These are phyloP conservation scores for Yamadazyma aaseri DNA, from an alignment of 1,139 yeast species.

Conservation along the genomic window DNA sequence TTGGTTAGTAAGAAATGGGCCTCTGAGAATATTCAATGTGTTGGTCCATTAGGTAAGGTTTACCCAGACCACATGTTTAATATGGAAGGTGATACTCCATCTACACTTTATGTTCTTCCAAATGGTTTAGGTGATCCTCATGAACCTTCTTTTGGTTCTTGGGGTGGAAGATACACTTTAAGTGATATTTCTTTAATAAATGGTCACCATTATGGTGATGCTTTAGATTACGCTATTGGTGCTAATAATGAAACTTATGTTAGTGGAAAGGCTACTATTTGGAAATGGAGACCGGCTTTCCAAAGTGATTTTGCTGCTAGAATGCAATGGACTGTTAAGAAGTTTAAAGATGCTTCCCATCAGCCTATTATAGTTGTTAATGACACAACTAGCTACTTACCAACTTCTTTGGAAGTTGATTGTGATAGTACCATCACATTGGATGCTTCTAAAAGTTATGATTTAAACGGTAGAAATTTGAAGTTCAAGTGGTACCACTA, in stretches of 20 bases:
- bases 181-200: slow-evolving; percentile 16
- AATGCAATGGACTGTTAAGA: slow-evolving; percentile 25
- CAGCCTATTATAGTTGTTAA: slow-evolving; percentile 19
- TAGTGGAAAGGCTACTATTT: slow-evolving; percentile 22
- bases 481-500: slow-evolving; percentile 20
- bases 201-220: slow-evolving; percentile 19
- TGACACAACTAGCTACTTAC: slow-evolving; percentile 15
- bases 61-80: slow-evolving; percentile 19
- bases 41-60: slow-evolving; percentile 22
- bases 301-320: slow-evolving; percentile 24
- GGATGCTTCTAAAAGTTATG: slow-evolving; percentile 22
- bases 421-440: slow-evolving; percentile 13
- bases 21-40: slow-evolving; percentile 16
- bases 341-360: slow-evolving; percentile 15
- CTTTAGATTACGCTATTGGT: slow-evolving; percentile 20
- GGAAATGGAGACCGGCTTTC: slow-evolving; percentile 27
- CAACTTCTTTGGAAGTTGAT: slow-evolving; percentile 10
- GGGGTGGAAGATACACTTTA: slow-evolving; percentile 26
- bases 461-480: slow-evolving; percentile 16
- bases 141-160: slow-evolving; percentile 25
- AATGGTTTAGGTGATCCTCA: slow-evolving; percentile 23
- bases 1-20: slow-evolving; percentile 20
- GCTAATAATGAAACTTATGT: slow-evolving; percentile 13
- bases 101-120: slow-evolving; percentile 21
- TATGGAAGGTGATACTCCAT: slow-evolving; percentile 28